Base-by-base conservation (phyloP, 768 basidiomycete species). In the Crucibulum laeve region DNA sequence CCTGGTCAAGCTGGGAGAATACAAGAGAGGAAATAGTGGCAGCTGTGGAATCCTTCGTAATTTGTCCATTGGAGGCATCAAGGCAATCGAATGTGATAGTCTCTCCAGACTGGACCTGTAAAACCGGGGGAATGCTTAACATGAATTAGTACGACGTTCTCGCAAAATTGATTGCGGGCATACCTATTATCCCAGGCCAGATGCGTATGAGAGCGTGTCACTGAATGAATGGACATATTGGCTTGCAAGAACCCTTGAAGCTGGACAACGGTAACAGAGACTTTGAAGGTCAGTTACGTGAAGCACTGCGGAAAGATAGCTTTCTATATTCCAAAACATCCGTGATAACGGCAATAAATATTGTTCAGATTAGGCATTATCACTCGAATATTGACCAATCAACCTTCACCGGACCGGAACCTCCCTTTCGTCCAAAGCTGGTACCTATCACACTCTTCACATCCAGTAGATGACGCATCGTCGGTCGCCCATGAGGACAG, bases 401-500 rank as follows among this genome's bases (percentile, higher is more conserved):
- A n/a, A n/a, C n/a, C n/a, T n/a, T n/a, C n/a, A n/a, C n/a, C n/a
- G n/a, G n/a, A n/a, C n/a, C n/a, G n/a, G n/a, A n/a, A n/a, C n/a
- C n/a, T n/a, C n/a, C n/a, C 28, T 32, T 32, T 32, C 28, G 11
- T 11, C 28, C 28, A 32, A 4, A 32, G 28, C 28, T 15, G 28
- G 28, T 10, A 4, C 28, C 11, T 32, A 32, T 32, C 28, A 32
- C 15, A 15, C 28, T 11, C 28, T 32, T 15, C 42, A 87, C 66
- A 56, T 85, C 84, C 37, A 69, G 70, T 22, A 86, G 66, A 65
- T 84, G 86, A 23, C 83, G 80, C 87, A 87, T 88, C 28, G 88
- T 91, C 2, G 88, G 88, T 22, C 88, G 67, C 5, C 87, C 87
- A 56, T 90, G 88, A n/a, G 88, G 88, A 57, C 88, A 90, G 44